Conservation (phyloP, 257 asterid species). For the Verbascum thapsus region DNA sequence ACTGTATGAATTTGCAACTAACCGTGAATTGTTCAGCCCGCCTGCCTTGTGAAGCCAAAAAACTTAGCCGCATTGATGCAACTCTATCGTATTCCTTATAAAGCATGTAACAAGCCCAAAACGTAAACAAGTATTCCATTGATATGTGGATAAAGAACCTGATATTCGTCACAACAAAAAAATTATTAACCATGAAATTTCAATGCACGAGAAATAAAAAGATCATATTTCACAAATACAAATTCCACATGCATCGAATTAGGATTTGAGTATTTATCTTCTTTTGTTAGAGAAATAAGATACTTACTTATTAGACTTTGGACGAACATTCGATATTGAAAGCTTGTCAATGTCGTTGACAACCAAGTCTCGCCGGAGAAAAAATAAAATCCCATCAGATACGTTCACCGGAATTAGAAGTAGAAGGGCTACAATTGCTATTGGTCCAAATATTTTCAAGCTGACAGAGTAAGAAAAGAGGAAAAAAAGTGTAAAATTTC, state of each 20-base stretch:
- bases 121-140: constrained; percentile 79
- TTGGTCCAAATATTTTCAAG: constrained; percentile 83
- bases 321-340: constrained; percentile 86
- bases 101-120: constrained; percentile 89
- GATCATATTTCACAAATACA: neutral
- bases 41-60: constrained; percentile 81
- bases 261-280: no score
- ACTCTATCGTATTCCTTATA: constrained; percentile 84
- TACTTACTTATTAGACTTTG: constrained; percentile 79
- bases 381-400: constrained; percentile 68
- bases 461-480: constrained; percentile 40
- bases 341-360: constrained; percentile 93
- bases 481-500: constrained; percentile 15
- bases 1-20: constrained; percentile 37
- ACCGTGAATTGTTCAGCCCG: constrained; percentile 97
- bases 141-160: constrained; percentile 96
- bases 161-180: constrained; percentile 37
- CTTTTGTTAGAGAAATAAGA: constrained; percentile 15
- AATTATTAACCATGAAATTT: constrained; percentile 26
- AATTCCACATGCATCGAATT: constrained; percentile 3
- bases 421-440: constrained; percentile 72
- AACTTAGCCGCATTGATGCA: constrained; percentile 80
- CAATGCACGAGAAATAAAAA: neutral
- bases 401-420: constrained; percentile 90
- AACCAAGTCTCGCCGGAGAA: constrained; percentile 80